Evolutionary conservation across 1,284 basidiomycete species (phyloP).

Genomic region (Sutorius eximius): DNA sequence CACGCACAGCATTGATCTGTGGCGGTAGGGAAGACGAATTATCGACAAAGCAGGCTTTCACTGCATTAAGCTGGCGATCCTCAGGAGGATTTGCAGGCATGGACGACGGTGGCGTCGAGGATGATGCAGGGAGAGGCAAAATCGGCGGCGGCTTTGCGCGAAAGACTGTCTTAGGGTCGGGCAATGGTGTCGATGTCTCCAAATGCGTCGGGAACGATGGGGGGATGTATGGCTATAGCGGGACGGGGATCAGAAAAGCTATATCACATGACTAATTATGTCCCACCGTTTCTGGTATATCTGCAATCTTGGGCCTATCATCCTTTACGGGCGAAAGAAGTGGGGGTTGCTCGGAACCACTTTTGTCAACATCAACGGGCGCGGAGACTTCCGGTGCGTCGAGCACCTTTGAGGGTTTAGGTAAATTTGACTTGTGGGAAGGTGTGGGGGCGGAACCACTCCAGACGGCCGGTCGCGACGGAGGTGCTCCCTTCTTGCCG

Average conservation of each 20-base stretch:
- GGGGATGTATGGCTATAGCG: conserved; percentile 30
- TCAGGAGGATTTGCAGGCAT: conserved; percentile 13
- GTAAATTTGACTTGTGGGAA: neutral
- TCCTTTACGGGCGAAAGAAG: conserved; percentile 4
- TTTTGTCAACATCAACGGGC: neutral
- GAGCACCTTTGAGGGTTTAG: conserved; percentile 3
- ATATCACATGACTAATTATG: conserved; percentile 3
- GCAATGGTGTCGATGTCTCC: conserved; percentile 31
- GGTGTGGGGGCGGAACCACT: conserved; percentile 4
- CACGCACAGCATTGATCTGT: conserved; percentile 5
- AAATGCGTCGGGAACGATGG: conserved; percentile 33
- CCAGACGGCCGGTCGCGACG: conserved; percentile 2
- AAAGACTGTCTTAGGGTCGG: conserved; percentile 9
- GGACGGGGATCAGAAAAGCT: conserved; percentile 13
- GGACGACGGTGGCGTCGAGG: conserved; percentile 20
- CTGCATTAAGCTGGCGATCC: conserved; percentile 6
- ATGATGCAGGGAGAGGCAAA: conserved; percentile 19
- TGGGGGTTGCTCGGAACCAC: neutral
- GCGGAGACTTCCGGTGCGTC: neutral
- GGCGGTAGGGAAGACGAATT: conserved; percentile 14
- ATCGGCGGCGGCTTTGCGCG: conserved; percentile 33
- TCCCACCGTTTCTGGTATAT: conserved; percentile 34
- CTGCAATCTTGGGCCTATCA: conserved; percentile 23
- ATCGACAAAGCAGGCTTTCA: conserved; percentile 8
- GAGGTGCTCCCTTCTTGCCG: conserved; percentile 16